A percentile compares a stretch with the other conserved stretches of the same genome.
phyloP scores from a whole-genome alignment of 148 eudicot species.

The Heliamphora exappendiculata region DNA sequence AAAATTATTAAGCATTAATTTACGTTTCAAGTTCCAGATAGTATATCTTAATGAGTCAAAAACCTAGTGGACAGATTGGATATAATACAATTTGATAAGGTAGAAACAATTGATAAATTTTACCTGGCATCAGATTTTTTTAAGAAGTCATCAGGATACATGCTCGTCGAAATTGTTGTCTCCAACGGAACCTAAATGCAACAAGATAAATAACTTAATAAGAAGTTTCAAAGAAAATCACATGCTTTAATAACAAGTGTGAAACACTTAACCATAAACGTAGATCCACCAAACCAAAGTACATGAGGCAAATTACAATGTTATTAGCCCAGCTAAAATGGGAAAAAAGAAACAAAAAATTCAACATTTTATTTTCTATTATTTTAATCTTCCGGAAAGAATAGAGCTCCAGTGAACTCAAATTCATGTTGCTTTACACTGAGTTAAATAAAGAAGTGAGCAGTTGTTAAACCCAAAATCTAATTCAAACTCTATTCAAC shows the following conservation, averaged over 20 bases:
- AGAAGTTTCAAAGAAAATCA: background rate
- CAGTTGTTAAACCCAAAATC: background rate
- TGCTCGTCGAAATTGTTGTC: conserved; percentile 63
- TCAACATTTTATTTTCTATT: background rate
- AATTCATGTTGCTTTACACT: too few species aligned
- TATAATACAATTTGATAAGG: background rate
- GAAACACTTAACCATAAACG: background rate
- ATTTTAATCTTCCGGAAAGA: background rate
- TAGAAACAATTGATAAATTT: conserved; percentile 3
- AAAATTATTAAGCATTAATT: background rate
- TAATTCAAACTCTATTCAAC: background rate
- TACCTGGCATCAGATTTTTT: conserved; percentile 76
- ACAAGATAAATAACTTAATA: background rate
- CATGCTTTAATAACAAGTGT: background rate
- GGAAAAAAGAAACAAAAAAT: background rate
- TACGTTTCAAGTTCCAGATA: background rate
- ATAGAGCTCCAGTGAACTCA: background rate
- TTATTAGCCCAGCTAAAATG: background rate
- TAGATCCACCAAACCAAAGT: background rate
- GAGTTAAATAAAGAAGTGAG: background rate
- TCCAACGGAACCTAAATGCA: conserved; percentile 69
- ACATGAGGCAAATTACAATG: background rate
- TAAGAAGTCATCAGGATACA: conserved; percentile 79
- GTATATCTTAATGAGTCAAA: background rate
- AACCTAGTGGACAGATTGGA: background rate